Evolutionary conservation across 2,329 filamentous ascomycete species (phyloP).

Genomic region (Xylariaceae sp.): DNA sequence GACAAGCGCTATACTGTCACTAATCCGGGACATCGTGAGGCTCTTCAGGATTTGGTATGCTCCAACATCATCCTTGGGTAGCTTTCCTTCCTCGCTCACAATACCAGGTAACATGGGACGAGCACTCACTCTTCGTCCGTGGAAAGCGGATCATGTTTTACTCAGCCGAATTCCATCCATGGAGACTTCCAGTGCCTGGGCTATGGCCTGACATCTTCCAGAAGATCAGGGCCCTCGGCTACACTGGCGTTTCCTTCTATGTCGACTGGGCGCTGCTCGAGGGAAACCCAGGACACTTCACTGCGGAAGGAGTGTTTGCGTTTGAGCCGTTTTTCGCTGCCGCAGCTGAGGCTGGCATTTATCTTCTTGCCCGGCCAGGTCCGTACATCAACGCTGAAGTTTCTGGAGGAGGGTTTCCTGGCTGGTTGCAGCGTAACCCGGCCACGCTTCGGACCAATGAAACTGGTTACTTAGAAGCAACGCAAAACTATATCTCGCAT

Average conservation of each 20-base stretch:
- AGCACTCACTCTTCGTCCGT: conserved; percentile 71
- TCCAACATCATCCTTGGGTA: not conserved
- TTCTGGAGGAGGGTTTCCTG: conserved; percentile 77
- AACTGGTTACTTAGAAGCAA: conserved; percentile 67
- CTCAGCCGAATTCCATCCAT: conserved; percentile 77
- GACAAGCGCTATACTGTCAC: conserved; percentile 10
- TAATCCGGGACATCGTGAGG: conserved; percentile 18
- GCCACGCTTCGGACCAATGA: conserved; percentile 68
- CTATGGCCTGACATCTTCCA: conserved; percentile 75
- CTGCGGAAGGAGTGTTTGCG: conserved; percentile 73
- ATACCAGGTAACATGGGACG: conserved; percentile 69
- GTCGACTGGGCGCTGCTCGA: conserved; percentile 80
- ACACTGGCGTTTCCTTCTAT: conserved; percentile 81
- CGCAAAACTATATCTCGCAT: conserved; percentile 61
- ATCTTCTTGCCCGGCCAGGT: conserved; percentile 70
- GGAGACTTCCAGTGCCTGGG: conserved; percentile 53
- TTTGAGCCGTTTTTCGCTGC: conserved; percentile 79
- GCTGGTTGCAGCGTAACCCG: conserved; percentile 75
- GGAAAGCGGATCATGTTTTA: conserved; percentile 75
- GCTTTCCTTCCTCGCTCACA: not conserved
- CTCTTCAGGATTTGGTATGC: conserved; percentile 21
- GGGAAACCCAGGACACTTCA: conserved; percentile 72
- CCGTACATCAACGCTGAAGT: conserved; percentile 80
- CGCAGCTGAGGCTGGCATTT: conserved; percentile 74
- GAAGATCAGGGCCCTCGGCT: conserved; percentile 81